Conservation (phyloP, 164 flowering plant genomes). For the Platanus orientalis region DNA sequence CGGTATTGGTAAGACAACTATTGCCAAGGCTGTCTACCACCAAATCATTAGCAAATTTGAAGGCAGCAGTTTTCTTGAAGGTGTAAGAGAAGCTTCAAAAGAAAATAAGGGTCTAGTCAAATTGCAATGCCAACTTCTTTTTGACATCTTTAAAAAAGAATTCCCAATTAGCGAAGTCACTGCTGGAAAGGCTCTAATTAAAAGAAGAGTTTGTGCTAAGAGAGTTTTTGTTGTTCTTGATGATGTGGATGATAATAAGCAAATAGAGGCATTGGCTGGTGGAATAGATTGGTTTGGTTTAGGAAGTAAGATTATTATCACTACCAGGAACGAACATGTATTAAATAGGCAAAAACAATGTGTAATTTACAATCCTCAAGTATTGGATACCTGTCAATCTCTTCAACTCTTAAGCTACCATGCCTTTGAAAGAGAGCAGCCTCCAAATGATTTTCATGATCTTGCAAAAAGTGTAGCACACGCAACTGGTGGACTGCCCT, state of each 20-base stretch:
- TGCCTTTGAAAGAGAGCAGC: slow-evolving; percentile 2
- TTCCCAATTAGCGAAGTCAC: not conserved
- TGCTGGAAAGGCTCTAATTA: not conserved
- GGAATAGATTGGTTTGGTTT: no score
- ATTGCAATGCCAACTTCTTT: not conserved
- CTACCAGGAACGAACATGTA: not conserved
- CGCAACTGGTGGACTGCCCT: no score
- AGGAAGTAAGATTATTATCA: slow-evolving; percentile 10
- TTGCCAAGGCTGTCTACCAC: no score
- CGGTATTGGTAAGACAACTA: no score
- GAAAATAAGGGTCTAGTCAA: no score
- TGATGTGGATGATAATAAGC: not conserved
- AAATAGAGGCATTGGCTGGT: slow-evolving; percentile 3
- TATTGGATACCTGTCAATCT: not conserved
- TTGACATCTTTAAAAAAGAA: not conserved
- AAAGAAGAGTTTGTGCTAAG: not conserved
- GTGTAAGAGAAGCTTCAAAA: not conserved
- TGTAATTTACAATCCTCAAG: not conserved
- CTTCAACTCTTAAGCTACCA: slow-evolving; percentile 5
- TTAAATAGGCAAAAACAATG: not conserved
- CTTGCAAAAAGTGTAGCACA: no score
- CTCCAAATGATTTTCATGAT: no score
- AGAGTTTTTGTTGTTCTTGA: slow-evolving; percentile 10
- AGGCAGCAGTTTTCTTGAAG: no score
- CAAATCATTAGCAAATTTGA: no score